phyloP scores from a whole-genome alignment of 306 rosid species.

The Quercus wislizeni region DNA sequence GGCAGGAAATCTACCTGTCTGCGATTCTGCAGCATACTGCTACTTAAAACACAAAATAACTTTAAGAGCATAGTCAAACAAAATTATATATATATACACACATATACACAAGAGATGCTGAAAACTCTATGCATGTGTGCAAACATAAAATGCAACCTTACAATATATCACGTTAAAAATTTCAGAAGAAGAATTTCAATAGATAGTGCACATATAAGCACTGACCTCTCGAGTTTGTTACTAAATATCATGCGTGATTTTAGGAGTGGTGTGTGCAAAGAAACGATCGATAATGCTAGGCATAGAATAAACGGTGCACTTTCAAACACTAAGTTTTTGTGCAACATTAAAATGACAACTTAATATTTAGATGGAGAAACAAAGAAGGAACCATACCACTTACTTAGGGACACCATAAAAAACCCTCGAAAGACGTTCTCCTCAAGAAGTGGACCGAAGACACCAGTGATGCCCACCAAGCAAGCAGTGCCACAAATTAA shows the following conservation, averaged over 20 bases:
- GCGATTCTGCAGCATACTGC: neutral
- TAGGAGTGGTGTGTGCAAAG: neutral
- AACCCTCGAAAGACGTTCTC: slow-evolving; percentile 92
- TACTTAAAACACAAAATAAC: neutral
- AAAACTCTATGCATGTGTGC: neutral
- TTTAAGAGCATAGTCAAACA: neutral
- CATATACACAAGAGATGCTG: neutral
- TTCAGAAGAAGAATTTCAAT: slow-evolving; percentile 14
- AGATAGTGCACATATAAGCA: neutral
- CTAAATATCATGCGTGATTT: neutral
- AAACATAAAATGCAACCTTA: neutral
- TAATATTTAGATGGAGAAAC: neutral
- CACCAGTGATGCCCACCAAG: slow-evolving; percentile 84
- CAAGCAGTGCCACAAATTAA: slow-evolving; percentile 74
- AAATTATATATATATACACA: neutral
- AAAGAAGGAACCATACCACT: slow-evolving; percentile 52
- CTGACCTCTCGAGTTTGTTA: slow-evolving; percentile 41
- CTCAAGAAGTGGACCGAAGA: slow-evolving; percentile 94
- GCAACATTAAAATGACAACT: neutral
- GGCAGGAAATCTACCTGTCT: neutral
- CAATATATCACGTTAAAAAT: neutral
- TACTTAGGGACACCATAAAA: slow-evolving; percentile 83
- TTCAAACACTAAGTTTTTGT: neutral
- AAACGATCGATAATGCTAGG: neutral
- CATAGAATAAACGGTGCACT: neutral